phyloP scores from a whole-genome alignment of 169 alveolate species.

The Eimeria sp. region DNA sequence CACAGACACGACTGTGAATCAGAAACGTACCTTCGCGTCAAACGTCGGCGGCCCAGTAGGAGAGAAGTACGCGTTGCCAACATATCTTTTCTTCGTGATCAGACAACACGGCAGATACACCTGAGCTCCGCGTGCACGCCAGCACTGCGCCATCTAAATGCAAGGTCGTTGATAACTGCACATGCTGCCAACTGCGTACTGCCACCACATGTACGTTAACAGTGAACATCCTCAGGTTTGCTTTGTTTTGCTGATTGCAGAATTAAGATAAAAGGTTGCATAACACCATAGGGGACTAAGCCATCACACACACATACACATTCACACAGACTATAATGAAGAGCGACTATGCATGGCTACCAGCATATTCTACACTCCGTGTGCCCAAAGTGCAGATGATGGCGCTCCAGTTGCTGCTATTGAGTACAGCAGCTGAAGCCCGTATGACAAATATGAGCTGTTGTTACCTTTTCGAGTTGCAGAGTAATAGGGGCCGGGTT shows the following conservation, averaged over 20 bases:
- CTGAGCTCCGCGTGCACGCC: conserved; percentile 34
- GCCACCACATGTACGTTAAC: neutral
- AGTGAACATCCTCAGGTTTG: neutral
- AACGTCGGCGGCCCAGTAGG: conserved; percentile 78
- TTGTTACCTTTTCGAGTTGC: conserved; percentile 83
- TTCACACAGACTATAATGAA: neutral
- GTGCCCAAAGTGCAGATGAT: neutral
- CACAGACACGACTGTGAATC: neutral
- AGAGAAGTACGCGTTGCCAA: conserved; percentile 77
- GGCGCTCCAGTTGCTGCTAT: neutral
- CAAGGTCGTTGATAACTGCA: neutral
- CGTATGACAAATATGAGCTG: neutral
- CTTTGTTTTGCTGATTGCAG: neutral
- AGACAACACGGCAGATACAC: conserved; percentile 83
- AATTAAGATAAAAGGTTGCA: neutral
- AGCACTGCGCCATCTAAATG: neutral
- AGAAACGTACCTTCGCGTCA: conserved; percentile 79
- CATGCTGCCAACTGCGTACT: neutral
- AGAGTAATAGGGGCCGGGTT: conserved; percentile 85
- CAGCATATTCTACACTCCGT: neutral
- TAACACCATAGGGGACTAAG: neutral
- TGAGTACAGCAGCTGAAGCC: neutral
- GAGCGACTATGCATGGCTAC: neutral
- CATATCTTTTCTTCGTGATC: conserved; percentile 84
- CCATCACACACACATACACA: neutral